Conservation (phyloP, 208 protist genomes). For the Crithidia mellificae region DNA sequence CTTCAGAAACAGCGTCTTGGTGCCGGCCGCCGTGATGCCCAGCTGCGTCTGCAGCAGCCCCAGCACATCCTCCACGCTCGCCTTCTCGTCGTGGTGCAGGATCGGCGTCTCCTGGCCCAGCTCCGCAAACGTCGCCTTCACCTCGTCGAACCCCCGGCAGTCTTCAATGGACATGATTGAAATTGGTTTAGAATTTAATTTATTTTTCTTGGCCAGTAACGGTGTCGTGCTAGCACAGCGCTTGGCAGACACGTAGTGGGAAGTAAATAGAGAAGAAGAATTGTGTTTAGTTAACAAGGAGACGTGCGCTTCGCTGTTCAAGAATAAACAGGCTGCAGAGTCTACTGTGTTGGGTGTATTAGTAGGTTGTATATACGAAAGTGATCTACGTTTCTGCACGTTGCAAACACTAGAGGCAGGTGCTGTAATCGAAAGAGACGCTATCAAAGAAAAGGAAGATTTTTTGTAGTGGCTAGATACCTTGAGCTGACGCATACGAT, state of each 20-base stretch:
- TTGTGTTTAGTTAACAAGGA: background rate
- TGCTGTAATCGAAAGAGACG: background rate
- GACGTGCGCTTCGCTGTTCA: background rate
- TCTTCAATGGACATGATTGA: slow-evolving; percentile 52
- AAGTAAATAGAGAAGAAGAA: slow-evolving; percentile 3
- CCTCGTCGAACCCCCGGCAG: slow-evolving; percentile 59
- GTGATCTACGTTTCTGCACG: background rate
- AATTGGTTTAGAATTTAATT: background rate
- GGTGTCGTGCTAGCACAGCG: slow-evolving; percentile 9
- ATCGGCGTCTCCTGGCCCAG: slow-evolving; percentile 52
- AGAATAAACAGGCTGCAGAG: background rate
- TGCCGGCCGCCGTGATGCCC: slow-evolving; percentile 32
- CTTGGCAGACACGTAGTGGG: background rate
- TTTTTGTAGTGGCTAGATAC: background rate
- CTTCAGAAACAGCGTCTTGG: slow-evolving; percentile 92
- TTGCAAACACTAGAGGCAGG: background rate
- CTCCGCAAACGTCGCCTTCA: slow-evolving; percentile 51
- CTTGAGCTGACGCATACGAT: slow-evolving; percentile 14
- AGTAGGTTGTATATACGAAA: background rate
- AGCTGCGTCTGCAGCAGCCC: slow-evolving; percentile 8
- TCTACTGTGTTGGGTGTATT: background rate
- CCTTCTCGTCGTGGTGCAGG: slow-evolving; percentile 72
- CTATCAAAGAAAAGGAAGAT: background rate
- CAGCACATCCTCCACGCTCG: slow-evolving; percentile 65
- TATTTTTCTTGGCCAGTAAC: background rate